Conservation (phyloP, 495 filamentous ascomycete species). For the Neurospora sp. region DNA sequence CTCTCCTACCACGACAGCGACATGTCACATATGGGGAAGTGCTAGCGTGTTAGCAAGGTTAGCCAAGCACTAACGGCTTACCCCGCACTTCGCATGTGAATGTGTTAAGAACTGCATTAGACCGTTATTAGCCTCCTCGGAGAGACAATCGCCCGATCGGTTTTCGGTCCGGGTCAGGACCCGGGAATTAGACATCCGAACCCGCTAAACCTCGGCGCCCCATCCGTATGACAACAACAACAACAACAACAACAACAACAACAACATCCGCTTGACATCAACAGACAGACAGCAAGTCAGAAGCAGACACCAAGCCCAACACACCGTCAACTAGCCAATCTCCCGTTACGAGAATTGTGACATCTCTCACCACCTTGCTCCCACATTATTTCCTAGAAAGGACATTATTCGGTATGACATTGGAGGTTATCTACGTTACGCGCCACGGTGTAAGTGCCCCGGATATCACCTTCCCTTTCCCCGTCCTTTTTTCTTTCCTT, state of each 20-base stretch:
- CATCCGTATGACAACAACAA: not conserved
- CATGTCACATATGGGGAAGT: not conserved
- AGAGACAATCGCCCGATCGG: not conserved
- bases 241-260: not conserved
- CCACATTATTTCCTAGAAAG: not conserved
- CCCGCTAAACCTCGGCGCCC: not conserved
- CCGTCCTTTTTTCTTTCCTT: not conserved
- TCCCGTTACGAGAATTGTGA: not conserved
- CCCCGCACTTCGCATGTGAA: not conserved
- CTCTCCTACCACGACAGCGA: not conserved
- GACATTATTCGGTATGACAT: conserved; percentile 18
- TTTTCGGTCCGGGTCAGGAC: not conserved
- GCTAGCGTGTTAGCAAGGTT: not conserved
- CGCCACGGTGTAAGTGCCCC: conserved; percentile 67
- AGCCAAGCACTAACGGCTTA: not conserved
- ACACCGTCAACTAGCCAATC: not conserved
- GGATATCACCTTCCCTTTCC: not conserved
- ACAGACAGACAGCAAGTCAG: not conserved
- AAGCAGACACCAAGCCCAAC: not conserved
- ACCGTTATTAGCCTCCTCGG: not conserved
- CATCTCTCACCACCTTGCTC: not conserved
- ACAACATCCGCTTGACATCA: not conserved
- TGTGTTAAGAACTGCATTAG: not conserved
- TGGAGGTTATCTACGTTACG: conserved; percentile 77
- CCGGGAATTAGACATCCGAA: not conserved